Conservation (phyloP, 495 filamentous ascomycete genomes). For the Extremus antarcticus region DNA sequence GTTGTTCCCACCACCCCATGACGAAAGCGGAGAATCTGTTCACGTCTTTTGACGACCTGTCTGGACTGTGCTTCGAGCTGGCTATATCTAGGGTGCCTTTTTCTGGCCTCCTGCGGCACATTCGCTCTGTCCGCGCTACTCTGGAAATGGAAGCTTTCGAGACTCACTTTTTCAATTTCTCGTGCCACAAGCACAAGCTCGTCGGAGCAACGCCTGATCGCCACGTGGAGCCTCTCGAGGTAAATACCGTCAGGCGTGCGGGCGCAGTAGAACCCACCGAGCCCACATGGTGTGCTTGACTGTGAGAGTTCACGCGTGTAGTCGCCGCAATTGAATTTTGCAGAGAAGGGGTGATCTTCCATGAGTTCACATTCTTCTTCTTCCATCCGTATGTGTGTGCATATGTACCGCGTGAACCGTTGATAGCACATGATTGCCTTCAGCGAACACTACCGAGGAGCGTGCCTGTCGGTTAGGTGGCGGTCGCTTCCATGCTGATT, state of each 20-base stretch:
- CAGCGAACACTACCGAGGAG: background rate
- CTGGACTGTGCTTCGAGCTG: no score
- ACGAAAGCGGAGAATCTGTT: no score
- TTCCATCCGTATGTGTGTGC: slow-evolving; percentile 5
- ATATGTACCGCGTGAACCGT: slow-evolving; percentile 7
- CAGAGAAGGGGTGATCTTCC: background rate
- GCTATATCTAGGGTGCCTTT: background rate
- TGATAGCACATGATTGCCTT: slow-evolving; percentile 14
- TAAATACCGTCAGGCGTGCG: slow-evolving; percentile 1
- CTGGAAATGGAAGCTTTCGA: background rate
- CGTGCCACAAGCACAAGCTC: background rate
- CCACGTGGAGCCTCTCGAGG: background rate
- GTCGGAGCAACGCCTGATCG: background rate
- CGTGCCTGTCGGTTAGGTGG: background rate
- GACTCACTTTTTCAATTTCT: no score
- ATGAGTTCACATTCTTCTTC: slow-evolving; percentile 4
- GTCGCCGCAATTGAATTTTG: slow-evolving; percentile 4
- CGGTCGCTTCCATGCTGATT: background rate
- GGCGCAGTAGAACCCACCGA: slow-evolving; percentile 11
- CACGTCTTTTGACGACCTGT: no score
- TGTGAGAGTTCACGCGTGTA: background rate
- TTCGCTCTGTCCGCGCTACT: background rate
- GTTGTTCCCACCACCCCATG: no score
- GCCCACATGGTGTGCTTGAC: background rate
- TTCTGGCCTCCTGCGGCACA: background rate